Conservation (phyloP, 2,329 filamentous ascomycete species). For the Aspergillus amoenus region DNA sequence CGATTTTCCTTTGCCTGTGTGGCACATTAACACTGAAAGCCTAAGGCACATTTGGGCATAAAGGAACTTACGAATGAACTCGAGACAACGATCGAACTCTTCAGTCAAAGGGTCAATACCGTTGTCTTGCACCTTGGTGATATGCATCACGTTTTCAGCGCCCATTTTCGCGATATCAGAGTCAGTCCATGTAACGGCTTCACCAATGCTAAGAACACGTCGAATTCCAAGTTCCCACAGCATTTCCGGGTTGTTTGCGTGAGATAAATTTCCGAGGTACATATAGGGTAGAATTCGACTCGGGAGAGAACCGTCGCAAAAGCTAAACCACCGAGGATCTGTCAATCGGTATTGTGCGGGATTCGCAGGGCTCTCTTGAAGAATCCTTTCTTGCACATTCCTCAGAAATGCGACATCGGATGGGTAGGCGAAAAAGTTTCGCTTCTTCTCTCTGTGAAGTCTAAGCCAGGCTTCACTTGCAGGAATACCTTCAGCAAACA, state of each 20-base stretch:
- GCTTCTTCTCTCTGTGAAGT: conserved; percentile 74
- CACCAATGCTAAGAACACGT: conserved; percentile 88
- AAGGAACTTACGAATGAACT: conserved; percentile 77
- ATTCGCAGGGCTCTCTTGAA: conserved; percentile 52
- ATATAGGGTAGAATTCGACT: conserved; percentile 89
- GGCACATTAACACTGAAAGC: background rate
- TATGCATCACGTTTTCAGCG: conserved; percentile 71
- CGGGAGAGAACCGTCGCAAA: conserved; percentile 85
- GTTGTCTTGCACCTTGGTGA: conserved; percentile 91
- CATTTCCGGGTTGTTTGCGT: conserved; percentile 90
- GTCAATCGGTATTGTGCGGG: conserved; percentile 25
- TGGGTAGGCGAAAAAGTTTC: conserved; percentile 96
- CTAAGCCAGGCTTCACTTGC: conserved; percentile 84
- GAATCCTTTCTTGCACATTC: conserved; percentile 71
- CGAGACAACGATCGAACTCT: conserved; percentile 80
- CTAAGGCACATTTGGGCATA: background rate
- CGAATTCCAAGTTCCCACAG: conserved; percentile 76
- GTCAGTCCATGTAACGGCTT: conserved; percentile 78
- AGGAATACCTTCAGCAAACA: conserved; percentile 80
- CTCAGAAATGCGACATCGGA: conserved; percentile 83
- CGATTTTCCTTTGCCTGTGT: conserved; percentile 70
- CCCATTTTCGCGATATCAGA: conserved; percentile 72
- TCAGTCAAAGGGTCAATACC: conserved; percentile 88
- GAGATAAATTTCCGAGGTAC: conserved; percentile 89
- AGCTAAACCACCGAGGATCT: conserved; percentile 75